phyloP scores from a whole-genome alignment of 1,284 basidiomycete species.

The Phellopilus nigrolimitatus region DNA sequence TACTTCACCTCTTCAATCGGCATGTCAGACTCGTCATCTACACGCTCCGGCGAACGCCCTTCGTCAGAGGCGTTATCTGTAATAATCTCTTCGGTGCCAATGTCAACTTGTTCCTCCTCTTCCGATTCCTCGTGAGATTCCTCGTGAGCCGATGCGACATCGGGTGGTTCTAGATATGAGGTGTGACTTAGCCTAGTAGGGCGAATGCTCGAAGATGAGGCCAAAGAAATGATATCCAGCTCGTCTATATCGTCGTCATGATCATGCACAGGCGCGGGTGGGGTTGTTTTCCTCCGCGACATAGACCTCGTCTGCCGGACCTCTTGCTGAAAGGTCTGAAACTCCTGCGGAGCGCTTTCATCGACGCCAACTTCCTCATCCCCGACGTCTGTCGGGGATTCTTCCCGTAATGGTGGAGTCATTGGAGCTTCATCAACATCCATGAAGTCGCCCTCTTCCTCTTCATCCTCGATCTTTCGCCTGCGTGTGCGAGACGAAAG shows the following conservation, averaged over 20 bases:
- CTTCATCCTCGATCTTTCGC: not conserved
- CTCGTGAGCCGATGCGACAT: constrained; percentile 1
- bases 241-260: constrained; percentile 13
- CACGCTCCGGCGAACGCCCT: not conserved
- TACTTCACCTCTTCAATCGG: not conserved
- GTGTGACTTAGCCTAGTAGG: not conserved
- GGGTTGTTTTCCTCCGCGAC: not conserved
- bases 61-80: constrained; percentile 1
- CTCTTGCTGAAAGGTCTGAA: not conserved
- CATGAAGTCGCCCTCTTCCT: not conserved
- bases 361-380: not conserved
- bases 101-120: not conserved
- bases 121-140: constrained; percentile 2
- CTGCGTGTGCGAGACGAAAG: constrained; percentile 26
- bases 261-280: not conserved
- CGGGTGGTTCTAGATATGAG: not conserved
- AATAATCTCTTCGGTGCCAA: not conserved
- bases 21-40: not conserved
- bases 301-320: not conserved
- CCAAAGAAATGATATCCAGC: constrained; percentile 13
- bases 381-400: not conserved
- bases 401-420: not conserved
- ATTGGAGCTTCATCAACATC: not conserved
- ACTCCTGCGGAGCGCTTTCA: not conserved
- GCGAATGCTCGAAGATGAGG: not conserved